phyloP scores from a whole-genome alignment of 208 protist genomes.

The Hexamita inflata region DNA sequence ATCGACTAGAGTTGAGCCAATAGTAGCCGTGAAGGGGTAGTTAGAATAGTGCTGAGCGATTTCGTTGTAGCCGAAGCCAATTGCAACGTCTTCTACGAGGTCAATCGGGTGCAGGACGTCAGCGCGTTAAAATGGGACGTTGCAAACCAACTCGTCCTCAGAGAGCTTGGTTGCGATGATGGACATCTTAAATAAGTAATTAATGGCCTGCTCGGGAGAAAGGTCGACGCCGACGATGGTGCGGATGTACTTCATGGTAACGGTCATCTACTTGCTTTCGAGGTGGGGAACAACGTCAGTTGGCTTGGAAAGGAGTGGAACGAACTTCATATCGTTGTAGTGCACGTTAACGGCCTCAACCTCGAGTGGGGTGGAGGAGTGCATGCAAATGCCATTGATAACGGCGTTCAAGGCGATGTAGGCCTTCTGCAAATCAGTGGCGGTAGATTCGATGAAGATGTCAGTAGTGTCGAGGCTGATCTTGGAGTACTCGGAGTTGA shows the following conservation, averaged over 20 bases:
- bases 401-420: constrained; percentile 6
- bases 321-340: not conserved
- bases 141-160: constrained; percentile 56
- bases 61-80: constrained; percentile 88
- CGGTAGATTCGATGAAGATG: constrained; percentile 97
- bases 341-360: not conserved
- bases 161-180: constrained; percentile 37
- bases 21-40: constrained; percentile 58
- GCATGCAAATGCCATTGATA: not conserved
- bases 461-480: constrained; percentile 83
- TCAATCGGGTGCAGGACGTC: constrained; percentile 84
- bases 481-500: constrained; percentile 89
- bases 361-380: not conserved
- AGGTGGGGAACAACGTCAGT: not conserved
- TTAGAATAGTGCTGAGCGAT: constrained; percentile 49
- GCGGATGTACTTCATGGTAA: not conserved
- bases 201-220: constrained; percentile 53
- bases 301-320: not conserved
- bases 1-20: constrained; percentile 66
- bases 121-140: constrained; percentile 63
- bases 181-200: constrained; percentile 72
- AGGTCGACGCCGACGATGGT: constrained; percentile 65
- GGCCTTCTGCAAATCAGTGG: constrained; percentile 74
- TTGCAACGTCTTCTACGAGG: constrained; percentile 90
- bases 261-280: not conserved